phyloP scores from a whole-genome alignment of 2,329 filamentous ascomycete genomes.

The Cyphellophora europaea region DNA sequence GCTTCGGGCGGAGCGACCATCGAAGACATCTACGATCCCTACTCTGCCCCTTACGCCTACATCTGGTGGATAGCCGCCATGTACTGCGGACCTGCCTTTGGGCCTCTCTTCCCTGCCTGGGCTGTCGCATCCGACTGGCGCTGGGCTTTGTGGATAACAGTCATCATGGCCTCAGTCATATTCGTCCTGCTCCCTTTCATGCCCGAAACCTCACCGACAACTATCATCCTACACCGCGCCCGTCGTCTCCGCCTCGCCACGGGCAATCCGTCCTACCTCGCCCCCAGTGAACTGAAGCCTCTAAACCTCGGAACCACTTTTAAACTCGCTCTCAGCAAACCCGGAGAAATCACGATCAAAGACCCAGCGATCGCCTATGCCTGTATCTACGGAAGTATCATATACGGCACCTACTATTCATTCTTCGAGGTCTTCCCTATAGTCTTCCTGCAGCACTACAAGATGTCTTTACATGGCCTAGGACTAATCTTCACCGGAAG shows the following conservation, averaged over 20 bases:
- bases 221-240: constrained; percentile 53
- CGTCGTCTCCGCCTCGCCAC: constrained; percentile 50
- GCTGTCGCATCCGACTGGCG: constrained; percentile 49
- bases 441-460: constrained; percentile 51
- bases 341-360: constrained; percentile 44
- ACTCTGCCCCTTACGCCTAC: constrained; percentile 49
- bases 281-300: constrained; percentile 46
- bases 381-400: constrained; percentile 51
- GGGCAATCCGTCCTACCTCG: constrained; percentile 29
- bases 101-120: constrained; percentile 49
- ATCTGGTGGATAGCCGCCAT: constrained; percentile 46
- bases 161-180: constrained; percentile 51
- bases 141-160: constrained; percentile 50
- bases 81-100: constrained; percentile 20
- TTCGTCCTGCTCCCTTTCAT: constrained; percentile 52
- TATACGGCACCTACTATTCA: constrained; percentile 38
- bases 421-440: constrained; percentile 61
- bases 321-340: constrained; percentile 47
- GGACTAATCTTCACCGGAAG: constrained; percentile 51
- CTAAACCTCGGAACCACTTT: constrained; percentile 43
- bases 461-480: constrained; percentile 48
- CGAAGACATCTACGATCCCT: constrained; percentile 40
- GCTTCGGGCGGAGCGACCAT: constrained; percentile 45
- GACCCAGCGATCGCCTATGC: constrained; percentile 56
- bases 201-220: constrained; percentile 53